Conservation (phyloP, 208 protist species). For the Perkinsela sp. region DNA sequence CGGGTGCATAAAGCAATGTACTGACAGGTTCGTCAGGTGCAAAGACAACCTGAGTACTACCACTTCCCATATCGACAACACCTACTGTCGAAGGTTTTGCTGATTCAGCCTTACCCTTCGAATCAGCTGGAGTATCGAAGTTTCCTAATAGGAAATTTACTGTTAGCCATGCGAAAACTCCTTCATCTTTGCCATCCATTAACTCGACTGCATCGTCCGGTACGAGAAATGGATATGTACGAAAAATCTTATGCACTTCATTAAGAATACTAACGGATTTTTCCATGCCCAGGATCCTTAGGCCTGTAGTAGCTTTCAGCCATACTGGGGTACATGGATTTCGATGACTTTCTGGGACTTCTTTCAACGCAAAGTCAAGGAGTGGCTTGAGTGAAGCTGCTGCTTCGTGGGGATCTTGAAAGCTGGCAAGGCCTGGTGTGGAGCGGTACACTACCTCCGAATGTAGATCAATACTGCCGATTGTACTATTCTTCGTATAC, state of each 20-base stretch:
- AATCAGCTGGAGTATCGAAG: not conserved
- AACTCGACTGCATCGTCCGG: slow-evolving; percentile 21
- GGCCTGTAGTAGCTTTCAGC: slow-evolving; percentile 7
- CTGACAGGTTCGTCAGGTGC: slow-evolving; percentile 7
- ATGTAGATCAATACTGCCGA: not conserved
- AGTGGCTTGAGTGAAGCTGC: slow-evolving; percentile 10
- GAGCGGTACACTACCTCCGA: not conserved
- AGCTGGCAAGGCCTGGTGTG: not conserved
- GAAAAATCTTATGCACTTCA: slow-evolving; percentile 1
- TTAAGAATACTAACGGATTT: slow-evolving; percentile 5
- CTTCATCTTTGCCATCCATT: slow-evolving; percentile 38
- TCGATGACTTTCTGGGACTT: slow-evolving; percentile 11
- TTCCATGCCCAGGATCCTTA: slow-evolving; percentile 2
- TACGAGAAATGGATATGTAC: slow-evolving; percentile 4
- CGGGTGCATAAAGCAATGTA: slow-evolving; percentile 2
- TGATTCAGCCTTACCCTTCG: not conserved
- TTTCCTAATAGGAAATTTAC: slow-evolving; percentile 33
- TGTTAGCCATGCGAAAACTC: slow-evolving; percentile 37
- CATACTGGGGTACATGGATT: slow-evolving; percentile 6
- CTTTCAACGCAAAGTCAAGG: slow-evolving; percentile 17
- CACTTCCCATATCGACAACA: slow-evolving; percentile 41
- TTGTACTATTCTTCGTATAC: slow-evolving; percentile 7
- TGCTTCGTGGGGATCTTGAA: not conserved
- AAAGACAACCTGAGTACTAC: slow-evolving; percentile 43
- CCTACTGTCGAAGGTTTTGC: slow-evolving; percentile 8